Evolutionary conservation across 2,329 filamentous ascomycete species (phyloP).

Genomic region (Sporothrix curviconia): DNA sequence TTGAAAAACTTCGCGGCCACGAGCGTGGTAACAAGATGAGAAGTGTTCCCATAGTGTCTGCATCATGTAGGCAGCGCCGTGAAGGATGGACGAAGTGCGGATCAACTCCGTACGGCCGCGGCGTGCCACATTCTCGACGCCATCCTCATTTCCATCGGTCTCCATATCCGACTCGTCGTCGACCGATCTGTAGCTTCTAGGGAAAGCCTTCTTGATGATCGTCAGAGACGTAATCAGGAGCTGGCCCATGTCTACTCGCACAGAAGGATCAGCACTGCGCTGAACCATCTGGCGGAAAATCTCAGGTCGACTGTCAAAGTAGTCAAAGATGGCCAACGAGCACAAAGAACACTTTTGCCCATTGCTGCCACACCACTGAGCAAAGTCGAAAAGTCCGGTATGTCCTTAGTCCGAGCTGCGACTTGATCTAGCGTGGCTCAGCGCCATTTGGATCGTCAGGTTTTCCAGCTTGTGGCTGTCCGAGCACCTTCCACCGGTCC

Average conservation of each 20-base stretch:
- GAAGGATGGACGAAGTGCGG: conserved; percentile 26
- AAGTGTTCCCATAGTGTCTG: conserved; percentile 56
- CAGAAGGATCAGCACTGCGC: conserved; percentile 47
- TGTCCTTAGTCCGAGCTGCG: conserved; percentile 63
- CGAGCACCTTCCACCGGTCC: conserved; percentile 40
- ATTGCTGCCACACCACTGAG: conserved; percentile 39
- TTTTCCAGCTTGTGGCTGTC: conserved; percentile 39
- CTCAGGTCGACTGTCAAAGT: conserved; percentile 49
- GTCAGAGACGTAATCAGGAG: conserved; percentile 48
- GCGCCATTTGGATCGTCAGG: conserved; percentile 46
- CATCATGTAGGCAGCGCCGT: conserved; percentile 41
- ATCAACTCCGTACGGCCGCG: background rate
- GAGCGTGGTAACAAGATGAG: conserved; percentile 54
- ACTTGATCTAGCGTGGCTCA: conserved; percentile 71
- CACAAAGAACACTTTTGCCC: conserved; percentile 45
- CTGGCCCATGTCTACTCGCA: conserved; percentile 47
- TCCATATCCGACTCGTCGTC: conserved; percentile 25
- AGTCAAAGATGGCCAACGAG: conserved; percentile 53
- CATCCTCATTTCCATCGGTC: conserved; percentile 25
- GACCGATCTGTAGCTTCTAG: conserved; percentile 37
- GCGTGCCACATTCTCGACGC: conserved; percentile 15
- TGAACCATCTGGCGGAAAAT: conserved; percentile 60
- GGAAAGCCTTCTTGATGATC: conserved; percentile 43
- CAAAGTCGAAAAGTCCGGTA: conserved; percentile 52
- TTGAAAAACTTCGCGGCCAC: conserved; percentile 74